Base-by-base conservation (phyloP, 1,284 basidiomycete genomes). In the Lentinus polychrous region DNA sequence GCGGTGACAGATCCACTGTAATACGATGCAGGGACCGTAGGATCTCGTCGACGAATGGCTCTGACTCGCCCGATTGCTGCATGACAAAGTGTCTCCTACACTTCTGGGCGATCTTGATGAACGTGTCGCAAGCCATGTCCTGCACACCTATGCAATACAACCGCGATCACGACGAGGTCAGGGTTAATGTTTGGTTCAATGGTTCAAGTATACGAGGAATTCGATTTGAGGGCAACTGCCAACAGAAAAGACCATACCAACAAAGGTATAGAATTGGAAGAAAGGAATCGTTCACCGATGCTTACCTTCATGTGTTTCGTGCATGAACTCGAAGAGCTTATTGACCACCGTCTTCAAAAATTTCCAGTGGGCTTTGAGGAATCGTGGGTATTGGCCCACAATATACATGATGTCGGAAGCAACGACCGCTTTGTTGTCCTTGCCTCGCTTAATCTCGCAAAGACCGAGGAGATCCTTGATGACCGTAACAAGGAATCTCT, bases 401-500 rank as follows among this genome's bases (percentile, higher is more conserved):
- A 99, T 99, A 70, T 99, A 99, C 96, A 99, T 99, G 73, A 99
- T 99, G 66, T 99, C 94, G 36, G 95, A 98, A 2, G 96, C 96
- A 53, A 99, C 96, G 52, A 99, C 94, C 1, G 96, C 96, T 68
- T 99, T 99, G 80, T 99, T 99, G 73, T 99, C 96, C 70, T 99
- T 99, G 45, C 96, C 96, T 46, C 95, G 87, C 72, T 99, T 99
- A 73, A 97, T 94, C 72, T 99, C 96, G 63, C 91, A 94, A 24
- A 99, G 70, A 2, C 96, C 95, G 8, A 99, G 78, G 14, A 99
- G 73, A 60, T 99, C 96, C 71, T 99, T 99, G 76, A 99, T 99
- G 59, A 99, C 96, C 1, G 94, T 97, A 22, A 99, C 96, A 55
- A 99, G 73, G 79, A 99, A 99, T 34, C 96, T 89, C 68, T 98